Evolutionary conservation across 2,329 filamentous ascomycete genomes (phyloP).

Genomic region (Penicillium thymicola): DNA sequence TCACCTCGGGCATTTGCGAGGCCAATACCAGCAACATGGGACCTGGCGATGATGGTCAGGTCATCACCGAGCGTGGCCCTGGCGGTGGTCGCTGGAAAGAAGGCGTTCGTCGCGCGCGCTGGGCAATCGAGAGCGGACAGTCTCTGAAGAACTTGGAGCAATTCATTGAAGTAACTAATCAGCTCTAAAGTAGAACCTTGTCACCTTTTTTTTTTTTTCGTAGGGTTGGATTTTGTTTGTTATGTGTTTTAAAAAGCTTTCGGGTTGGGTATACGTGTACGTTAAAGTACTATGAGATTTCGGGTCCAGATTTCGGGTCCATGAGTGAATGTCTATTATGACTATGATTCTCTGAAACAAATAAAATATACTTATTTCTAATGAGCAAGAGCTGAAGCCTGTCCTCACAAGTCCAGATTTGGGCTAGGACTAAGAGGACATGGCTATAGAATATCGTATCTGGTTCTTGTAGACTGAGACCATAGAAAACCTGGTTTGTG

Average conservation of each 20-base stretch:
- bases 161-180: slow-evolving; percentile 81
- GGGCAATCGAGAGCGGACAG: slow-evolving; percentile 81
- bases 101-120: slow-evolving; percentile 79
- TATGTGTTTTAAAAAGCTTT: not conserved
- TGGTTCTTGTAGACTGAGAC: slow-evolving; percentile 1
- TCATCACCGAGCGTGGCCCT: slow-evolving; percentile 78
- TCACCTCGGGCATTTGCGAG: slow-evolving; percentile 82
- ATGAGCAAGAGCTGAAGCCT: not conserved
- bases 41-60: slow-evolving; percentile 71
- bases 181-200: slow-evolving; percentile 23
- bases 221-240: not conserved
- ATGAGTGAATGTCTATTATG: not conserved
- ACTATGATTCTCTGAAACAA: not conserved
- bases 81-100: slow-evolving; percentile 93
- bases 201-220: not conserved
- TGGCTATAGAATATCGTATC: not conserved
- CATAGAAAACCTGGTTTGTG: slow-evolving; percentile 4
- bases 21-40: slow-evolving; percentile 77
- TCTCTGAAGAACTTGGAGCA: slow-evolving; percentile 78
- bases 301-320: not conserved
- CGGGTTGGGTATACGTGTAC: not conserved
- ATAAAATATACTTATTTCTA: not conserved
- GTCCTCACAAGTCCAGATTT: not conserved
- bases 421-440: not conserved
- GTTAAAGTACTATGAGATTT: not conserved